Evolutionary conservation across 352 stramenopile species (phyloP).

Genomic region (Pythium pectinolyticum): DNA sequence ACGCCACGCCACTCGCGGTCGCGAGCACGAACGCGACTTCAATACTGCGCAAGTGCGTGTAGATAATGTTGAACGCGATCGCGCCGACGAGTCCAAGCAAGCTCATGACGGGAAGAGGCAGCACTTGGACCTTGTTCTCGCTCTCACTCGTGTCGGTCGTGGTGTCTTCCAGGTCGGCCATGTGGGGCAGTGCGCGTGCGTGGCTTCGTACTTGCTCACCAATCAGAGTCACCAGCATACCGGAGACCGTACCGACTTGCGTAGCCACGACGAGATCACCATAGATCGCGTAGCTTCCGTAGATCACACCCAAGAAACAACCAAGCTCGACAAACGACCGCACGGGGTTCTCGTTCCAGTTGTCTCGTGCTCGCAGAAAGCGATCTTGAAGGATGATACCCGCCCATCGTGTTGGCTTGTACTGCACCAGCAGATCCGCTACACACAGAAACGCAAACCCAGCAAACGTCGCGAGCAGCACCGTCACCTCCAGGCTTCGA

Average conservation of each 20-base stretch:
- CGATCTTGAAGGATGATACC: constrained; percentile 85
- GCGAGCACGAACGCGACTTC: constrained; percentile 81
- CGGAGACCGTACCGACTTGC: constrained; percentile 81
- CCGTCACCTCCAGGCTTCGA: constrained; percentile 78
- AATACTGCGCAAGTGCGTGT: constrained; percentile 78
- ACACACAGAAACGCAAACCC: constrained; percentile 85
- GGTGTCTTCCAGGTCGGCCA: constrained; percentile 29
- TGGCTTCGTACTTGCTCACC: constrained; percentile 74
- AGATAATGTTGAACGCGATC: constrained; percentile 88
- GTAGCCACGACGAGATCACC: constrained; percentile 72
- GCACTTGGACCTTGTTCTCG: constrained; percentile 68
- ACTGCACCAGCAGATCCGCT: constrained; percentile 56
- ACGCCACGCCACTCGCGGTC: constrained; percentile 73
- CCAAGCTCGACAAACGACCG: constrained; percentile 84
- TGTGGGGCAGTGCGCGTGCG: constrained; percentile 40
- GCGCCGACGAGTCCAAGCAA: constrained; percentile 72
- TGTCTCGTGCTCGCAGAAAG: constrained; percentile 68
- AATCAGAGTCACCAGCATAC: constrained; percentile 77
- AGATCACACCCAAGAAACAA: constrained; percentile 87
- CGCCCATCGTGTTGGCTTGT: constrained; percentile 48
- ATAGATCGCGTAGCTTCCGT: constrained; percentile 86
- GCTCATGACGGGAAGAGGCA: constrained; percentile 81
- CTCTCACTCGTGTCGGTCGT: too few species aligned
- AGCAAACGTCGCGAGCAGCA: constrained; percentile 71
- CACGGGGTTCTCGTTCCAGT: constrained; percentile 76